Conservation (phyloP, 257 asterid genomes). For the Anisodus tanguticus region DNA sequence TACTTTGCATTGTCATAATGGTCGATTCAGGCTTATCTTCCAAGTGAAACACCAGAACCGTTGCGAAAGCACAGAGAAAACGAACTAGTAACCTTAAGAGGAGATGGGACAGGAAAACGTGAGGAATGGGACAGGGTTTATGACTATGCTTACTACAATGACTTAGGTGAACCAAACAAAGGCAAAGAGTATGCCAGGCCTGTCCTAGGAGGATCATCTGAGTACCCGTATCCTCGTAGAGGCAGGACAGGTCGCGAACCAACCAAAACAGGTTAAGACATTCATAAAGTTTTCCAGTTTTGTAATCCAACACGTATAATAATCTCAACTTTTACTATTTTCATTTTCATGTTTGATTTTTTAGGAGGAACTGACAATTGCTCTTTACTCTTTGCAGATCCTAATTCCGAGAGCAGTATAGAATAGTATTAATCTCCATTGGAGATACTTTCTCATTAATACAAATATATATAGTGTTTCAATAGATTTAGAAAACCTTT, state of each 20-base stretch:
- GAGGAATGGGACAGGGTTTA: conserved; percentile 20
- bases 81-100: not conserved
- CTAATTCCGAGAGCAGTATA: conserved; percentile 31
- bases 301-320: not conserved
- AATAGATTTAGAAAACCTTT: no score
- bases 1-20: not conserved
- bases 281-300: not conserved
- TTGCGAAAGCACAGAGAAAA: not conserved
- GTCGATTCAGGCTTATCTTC: conserved; percentile 34
- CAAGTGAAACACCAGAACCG: not conserved
- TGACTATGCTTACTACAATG: conserved; percentile 37
- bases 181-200: conserved; percentile 35
- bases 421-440: no score
- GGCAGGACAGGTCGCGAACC: conserved; percentile 31
- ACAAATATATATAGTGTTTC: no score
- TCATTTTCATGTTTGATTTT: not conserved
- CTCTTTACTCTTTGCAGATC: conserved; percentile 30
- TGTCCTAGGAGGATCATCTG: conserved; percentile 39
- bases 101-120: not conserved
- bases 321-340: no score
- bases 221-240: conserved; percentile 37
- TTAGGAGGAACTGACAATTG: not conserved
- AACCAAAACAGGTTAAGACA: conserved; percentile 21
- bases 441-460: no score
- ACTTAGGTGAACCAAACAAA: conserved; percentile 44